These are phyloP conservation scores for Gaertneriomyces sp. DNA, from an alignment of 192 early-diverging fungal genomes.

Conservation along the genomic window DNA sequence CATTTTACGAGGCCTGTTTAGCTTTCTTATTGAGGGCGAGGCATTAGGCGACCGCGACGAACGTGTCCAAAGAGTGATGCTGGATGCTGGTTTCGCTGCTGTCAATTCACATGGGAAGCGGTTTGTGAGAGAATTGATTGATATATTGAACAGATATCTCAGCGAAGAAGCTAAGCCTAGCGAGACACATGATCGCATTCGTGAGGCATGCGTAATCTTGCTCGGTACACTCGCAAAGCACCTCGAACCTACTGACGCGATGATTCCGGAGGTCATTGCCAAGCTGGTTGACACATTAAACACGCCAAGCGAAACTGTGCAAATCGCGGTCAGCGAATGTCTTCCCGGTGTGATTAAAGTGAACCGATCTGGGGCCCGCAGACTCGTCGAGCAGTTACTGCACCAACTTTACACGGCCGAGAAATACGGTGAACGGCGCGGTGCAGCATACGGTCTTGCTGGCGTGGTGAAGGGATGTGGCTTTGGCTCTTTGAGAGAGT, in stretches of 20 bases:
- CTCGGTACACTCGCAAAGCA: conserved; percentile 89
- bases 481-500: conserved; percentile 82
- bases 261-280: conserved; percentile 76
- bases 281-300: conserved; percentile 84
- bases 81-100: conserved; percentile 78
- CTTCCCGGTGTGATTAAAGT: conserved; percentile 86
- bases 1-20: conserved; percentile 56
- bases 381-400: conserved; percentile 62
- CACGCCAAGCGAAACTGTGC: conserved; percentile 93
- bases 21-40: conserved; percentile 78
- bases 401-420: conserved; percentile 64
- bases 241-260: conserved; percentile 66
- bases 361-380: conserved; percentile 54
- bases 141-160: conserved; percentile 76
- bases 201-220: conserved; percentile 87
- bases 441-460: conserved; percentile 93
- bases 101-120: conserved; percentile 68
- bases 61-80: conserved; percentile 74
- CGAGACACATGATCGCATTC: conserved; percentile 79
- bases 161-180: conserved; percentile 64
- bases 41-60: conserved; percentile 82
- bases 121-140: conserved; percentile 65
- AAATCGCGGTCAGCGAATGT: conserved; percentile 90
- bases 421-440: conserved; percentile 84
- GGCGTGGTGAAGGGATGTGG: conserved; percentile 91